Percentiles rank a stretch among this genome's conserved stretches.
These are phyloP conservation scores for Tephrocybe sp. DNA, from an alignment of 768 basidiomycete genomes.

Conservation along the genomic window DNA sequence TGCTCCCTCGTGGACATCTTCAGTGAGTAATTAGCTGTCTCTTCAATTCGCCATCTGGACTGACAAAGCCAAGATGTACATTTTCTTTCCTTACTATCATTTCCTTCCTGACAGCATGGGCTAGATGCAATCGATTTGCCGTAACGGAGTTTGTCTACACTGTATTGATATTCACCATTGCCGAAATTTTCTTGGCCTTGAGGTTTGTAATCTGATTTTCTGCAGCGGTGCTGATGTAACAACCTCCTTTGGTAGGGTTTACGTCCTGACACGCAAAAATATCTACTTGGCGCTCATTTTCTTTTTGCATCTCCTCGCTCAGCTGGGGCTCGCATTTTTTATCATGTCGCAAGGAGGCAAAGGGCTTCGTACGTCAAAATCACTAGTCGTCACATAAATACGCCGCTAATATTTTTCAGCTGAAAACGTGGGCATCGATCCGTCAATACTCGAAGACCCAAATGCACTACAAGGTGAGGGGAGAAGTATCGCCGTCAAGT, in stretches of 20 bases:
- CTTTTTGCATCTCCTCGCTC: slow-evolving; percentile 11
- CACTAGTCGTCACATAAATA: too few relatives aligned
- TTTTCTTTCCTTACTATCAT: background rate
- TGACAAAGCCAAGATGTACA: slow-evolving; percentile 8
- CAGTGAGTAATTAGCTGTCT: slow-evolving; percentile 4
- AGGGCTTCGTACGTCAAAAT: slow-evolving; percentile 3
- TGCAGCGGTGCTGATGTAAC: background rate
- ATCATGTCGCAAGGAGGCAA: slow-evolving; percentile 8
- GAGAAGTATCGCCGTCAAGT: background rate
- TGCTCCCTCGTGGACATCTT: slow-evolving; percentile 6
- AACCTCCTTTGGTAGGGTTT: slow-evolving; percentile 9
- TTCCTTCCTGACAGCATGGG: background rate
- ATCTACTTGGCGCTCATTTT: slow-evolving; percentile 10
- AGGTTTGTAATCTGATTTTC: slow-evolving; percentile 9
- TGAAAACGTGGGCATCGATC: background rate
- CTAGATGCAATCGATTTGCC: slow-evolving; percentile 18
- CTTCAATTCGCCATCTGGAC: background rate
- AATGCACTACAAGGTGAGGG: slow-evolving; percentile 1
- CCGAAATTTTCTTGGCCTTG: slow-evolving; percentile 18
- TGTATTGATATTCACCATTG: slow-evolving; percentile 19
- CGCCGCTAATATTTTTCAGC: background rate
- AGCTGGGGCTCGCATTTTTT: slow-evolving; percentile 15
- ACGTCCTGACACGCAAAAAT: slow-evolving; percentile 18
- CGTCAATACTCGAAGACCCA: background rate
- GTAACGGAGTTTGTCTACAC: slow-evolving; percentile 18